Evolutionary conservation across 805 yeast species (phyloP), one percentile per base, ranked within the genome.

Genomic region (Teunomyces stri): DNA sequence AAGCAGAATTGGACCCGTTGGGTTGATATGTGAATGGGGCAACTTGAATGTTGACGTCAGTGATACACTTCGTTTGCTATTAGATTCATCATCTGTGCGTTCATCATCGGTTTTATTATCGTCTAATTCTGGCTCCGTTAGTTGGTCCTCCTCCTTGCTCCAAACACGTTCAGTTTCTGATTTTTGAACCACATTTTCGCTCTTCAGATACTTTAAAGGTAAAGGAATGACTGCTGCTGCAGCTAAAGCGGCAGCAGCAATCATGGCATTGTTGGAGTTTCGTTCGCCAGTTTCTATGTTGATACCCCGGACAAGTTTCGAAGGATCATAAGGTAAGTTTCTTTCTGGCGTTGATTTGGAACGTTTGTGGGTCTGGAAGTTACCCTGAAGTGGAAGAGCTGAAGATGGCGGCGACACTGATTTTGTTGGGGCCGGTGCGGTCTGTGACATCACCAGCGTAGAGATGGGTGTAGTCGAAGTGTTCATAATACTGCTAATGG

Each of bases 211-310:
- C 37, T 65, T 66, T 44, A 70, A 56, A 1, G 90, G 90, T 30
- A 87, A 60, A 1, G 94, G 94, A 11, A 81, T 76, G 11, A 83
- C 87, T 2, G 91, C 91, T 0, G 92, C 94, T 0, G 87, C 89
- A 3, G 90, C 89, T 43, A 87, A 69, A 0, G 92, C 92, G 6
- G 91, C 92, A 1, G 94, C 94, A 0, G 92, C 94, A 6, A 86
- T 85, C 55, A 77, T 74, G 0, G 87, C 89, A 55, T 82, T 78
- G 42, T 66, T 67, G 28, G 56, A 64, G 44, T 62, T 68, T 38
- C 73, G 47, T 47, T 62, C 62, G 1, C 71, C 69, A 12, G 66
- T 62, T 49, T 61, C 62, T 25, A 62, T 57, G 49, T 65, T 66
- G 41, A 66, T 68, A 0, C 75, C 76, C 27, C 75, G 57, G 3